These are phyloP conservation scores for Mucor piriformis DNA, from an alignment of 371 early-diverging fungal species.

Conservation along the genomic window DNA sequence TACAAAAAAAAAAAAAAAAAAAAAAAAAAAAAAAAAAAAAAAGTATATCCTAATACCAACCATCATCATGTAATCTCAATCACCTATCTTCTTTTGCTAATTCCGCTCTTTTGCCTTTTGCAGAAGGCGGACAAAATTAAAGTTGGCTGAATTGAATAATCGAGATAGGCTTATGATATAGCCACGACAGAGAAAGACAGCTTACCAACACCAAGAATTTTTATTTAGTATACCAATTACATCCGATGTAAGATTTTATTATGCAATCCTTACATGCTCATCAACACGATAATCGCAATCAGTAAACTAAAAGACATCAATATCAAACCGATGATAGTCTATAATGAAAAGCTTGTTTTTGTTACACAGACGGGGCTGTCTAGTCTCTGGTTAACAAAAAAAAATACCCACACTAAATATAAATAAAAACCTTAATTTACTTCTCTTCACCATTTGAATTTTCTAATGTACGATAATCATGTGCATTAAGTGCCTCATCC, in stretches of 20 bases:
- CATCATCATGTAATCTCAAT: conserved; percentile 59
- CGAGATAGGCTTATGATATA: conserved; percentile 60
- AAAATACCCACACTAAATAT: background rate
- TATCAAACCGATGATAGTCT: conserved; percentile 40
- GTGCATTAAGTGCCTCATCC: conserved; percentile 23
- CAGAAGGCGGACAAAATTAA: conserved; percentile 55
- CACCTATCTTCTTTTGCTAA: too few relatives aligned
- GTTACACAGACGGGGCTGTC: too few relatives aligned
- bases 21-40: too few relatives aligned
- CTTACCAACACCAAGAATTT: conserved; percentile 47
- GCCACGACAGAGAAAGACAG: conserved; percentile 63
- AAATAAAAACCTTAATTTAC: conserved; percentile 19
- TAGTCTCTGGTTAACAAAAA: too few relatives aligned
- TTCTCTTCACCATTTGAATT: conserved; percentile 47
- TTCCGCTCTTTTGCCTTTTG: conserved; percentile 47
- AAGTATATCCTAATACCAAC: conserved; percentile 54
- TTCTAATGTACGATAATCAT: conserved; percentile 43
- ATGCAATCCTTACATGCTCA: conserved; percentile 44
- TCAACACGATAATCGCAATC: conserved; percentile 21
- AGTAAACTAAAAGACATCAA: conserved; percentile 12
- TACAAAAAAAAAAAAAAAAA: conserved; percentile 48
- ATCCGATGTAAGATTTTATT: too few relatives aligned
- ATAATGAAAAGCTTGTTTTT: too few relatives aligned
- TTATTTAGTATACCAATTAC: too few relatives aligned
- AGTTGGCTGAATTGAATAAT: conserved; percentile 63